Conservation (phyloP, 345 rosid species). For the Brassica rapa region DNA sequence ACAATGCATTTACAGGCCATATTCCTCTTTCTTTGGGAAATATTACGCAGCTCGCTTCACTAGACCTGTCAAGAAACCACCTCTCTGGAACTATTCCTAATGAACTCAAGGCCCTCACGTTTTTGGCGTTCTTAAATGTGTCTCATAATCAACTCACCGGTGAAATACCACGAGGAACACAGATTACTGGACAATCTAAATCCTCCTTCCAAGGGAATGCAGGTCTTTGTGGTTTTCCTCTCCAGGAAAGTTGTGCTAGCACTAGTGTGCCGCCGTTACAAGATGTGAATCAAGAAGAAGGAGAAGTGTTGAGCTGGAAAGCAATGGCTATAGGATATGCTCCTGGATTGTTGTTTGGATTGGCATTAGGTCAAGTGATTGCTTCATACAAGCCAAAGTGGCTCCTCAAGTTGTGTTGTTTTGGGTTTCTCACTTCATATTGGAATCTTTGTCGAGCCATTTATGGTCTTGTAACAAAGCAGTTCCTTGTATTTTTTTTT, state of each 20-base stretch:
- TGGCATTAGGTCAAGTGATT: background rate
- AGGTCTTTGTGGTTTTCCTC: slow-evolving; percentile 13
- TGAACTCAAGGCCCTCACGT: background rate
- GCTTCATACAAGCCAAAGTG: background rate
- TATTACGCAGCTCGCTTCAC: background rate
- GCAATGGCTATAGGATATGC: slow-evolving; percentile 21
- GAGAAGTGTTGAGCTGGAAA: slow-evolving; percentile 16
- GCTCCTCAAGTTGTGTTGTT: background rate
- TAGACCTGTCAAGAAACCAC: slow-evolving; percentile 26
- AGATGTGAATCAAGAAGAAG: background rate
- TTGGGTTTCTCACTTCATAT: background rate
- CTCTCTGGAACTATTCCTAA: slow-evolving; percentile 12
- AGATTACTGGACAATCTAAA: background rate
- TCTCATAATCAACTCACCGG: slow-evolving; percentile 3
- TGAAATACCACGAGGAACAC: slow-evolving; percentile 16
- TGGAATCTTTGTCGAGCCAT: background rate
- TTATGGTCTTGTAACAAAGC: too few relatives aligned
- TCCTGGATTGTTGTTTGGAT: slow-evolving; percentile 12
- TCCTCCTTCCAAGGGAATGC: slow-evolving; percentile 10
- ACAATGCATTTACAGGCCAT: slow-evolving; percentile 24
- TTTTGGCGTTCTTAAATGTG: background rate
- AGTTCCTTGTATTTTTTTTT: too few relatives aligned
- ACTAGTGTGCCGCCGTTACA: background rate
- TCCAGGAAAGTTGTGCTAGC: background rate
- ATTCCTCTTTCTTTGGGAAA: slow-evolving; percentile 17